phyloP scores from a whole-genome alignment of 2,329 filamentous ascomycete species.

The Ophiosphaerella narmari region DNA sequence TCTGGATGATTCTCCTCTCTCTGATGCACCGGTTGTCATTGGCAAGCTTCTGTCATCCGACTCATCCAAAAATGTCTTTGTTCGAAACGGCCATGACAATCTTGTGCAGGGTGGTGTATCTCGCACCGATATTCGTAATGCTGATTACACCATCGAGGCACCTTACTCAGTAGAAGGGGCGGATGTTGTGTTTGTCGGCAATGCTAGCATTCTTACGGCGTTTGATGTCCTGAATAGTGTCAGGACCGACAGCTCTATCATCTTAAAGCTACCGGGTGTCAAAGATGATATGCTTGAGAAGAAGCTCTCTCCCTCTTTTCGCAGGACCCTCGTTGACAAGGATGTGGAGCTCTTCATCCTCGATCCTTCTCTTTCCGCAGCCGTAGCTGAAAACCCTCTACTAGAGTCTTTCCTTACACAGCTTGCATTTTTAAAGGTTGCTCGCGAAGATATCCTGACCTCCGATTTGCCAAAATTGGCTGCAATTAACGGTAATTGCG shows the following conservation, averaged over 20 bases:
- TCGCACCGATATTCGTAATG: conserved; percentile 83
- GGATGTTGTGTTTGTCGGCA: conserved; percentile 77
- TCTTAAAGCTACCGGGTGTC: conserved; percentile 76
- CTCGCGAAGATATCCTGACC: conserved; percentile 67
- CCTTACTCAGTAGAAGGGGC: conserved; percentile 81
- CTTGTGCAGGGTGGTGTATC: conserved; percentile 74
- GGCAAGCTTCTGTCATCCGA: conserved; percentile 65
- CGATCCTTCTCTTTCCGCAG: conserved; percentile 70
- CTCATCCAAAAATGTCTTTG: conserved; percentile 64
- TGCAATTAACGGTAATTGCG: conserved; percentile 61
- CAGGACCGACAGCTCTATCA: conserved; percentile 71
- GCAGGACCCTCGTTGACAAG: conserved; percentile 73
- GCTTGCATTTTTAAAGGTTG: conserved; percentile 80
- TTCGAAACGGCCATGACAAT: conserved; percentile 65
- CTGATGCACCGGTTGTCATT: conserved; percentile 65
- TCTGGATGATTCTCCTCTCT: conserved; percentile 72
- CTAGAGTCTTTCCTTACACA: conserved; percentile 73
- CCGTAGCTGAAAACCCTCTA: conserved; percentile 66
- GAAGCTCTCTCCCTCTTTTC: conserved; percentile 72
- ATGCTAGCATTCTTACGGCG: conserved; percentile 78
- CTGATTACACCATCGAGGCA: conserved; percentile 80
- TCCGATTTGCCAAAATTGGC: conserved; percentile 70
- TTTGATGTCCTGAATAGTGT: conserved; percentile 74
- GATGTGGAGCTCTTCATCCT: conserved; percentile 74
- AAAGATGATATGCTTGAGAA: conserved; percentile 92